Percentiles rank a stretch among this genome's conserved stretches.
Conservation (phyloP, 2,329 filamentous ascomycete genomes). For the Dothideomycetes sp. region DNA sequence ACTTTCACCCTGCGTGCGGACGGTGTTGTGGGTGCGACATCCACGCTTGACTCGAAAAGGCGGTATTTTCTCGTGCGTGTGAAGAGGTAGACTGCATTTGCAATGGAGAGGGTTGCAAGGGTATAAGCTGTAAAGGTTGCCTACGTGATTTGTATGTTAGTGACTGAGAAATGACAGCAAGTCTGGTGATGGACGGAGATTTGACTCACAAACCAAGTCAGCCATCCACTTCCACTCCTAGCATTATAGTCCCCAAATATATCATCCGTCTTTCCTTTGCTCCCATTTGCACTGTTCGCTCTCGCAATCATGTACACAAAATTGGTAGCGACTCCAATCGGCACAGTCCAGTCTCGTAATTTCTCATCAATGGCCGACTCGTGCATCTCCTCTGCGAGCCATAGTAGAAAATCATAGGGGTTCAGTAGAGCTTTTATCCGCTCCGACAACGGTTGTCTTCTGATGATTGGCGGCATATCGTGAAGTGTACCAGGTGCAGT, state of each 20-base stretch:
- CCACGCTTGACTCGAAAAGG: constrained; percentile 78
- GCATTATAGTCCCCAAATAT: constrained; percentile 64
- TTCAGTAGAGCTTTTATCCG: constrained; percentile 73
- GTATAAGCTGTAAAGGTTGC: constrained; percentile 56
- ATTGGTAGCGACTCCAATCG: constrained; percentile 67
- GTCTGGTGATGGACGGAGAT: constrained; percentile 9
- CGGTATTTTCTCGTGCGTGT: constrained; percentile 75
- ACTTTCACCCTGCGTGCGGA: constrained; percentile 83
- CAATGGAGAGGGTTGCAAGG: constrained; percentile 53
- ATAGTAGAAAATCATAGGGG: constrained; percentile 79
- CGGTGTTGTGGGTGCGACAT: constrained; percentile 63
- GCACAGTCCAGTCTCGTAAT: constrained; percentile 59
- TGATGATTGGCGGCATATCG: constrained; percentile 67
- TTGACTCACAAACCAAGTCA: constrained; percentile 52
- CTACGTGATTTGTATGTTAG: no score
- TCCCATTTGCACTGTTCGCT: constrained; percentile 30
- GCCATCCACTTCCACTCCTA: constrained; percentile 48
- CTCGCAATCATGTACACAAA: constrained; percentile 70
- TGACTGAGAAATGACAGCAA: constrained; percentile 10
- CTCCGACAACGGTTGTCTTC: constrained; percentile 66
- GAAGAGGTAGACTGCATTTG: constrained; percentile 76
- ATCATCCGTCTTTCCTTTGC: constrained; percentile 47
- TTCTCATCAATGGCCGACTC: constrained; percentile 80
- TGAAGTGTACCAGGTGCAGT: no score
- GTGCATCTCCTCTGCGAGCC: constrained; percentile 86